phyloP scores from a whole-genome alignment of 139 green algal genomes.

The Chlamydomonas incerta region DNA sequence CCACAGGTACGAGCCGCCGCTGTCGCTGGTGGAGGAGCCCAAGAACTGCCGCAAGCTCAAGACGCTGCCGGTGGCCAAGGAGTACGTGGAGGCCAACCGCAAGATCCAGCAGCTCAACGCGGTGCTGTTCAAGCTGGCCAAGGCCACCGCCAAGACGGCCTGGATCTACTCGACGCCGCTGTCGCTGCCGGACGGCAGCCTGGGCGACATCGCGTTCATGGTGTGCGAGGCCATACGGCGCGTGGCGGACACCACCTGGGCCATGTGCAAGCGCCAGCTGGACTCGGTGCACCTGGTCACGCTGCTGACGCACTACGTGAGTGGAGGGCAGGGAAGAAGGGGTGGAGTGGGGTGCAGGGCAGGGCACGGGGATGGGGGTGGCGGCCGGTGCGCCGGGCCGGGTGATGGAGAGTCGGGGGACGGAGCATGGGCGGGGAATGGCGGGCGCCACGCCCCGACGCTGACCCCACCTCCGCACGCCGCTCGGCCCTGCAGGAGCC shows the following conservation, averaged over 20 bases:
- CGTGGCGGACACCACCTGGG: conserved; percentile 35
- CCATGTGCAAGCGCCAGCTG: conserved; percentile 36
- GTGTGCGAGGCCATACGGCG: conserved; percentile 37
- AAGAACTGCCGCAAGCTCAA: conserved; percentile 38
- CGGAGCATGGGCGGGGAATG: no score
- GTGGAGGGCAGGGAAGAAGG: neutral
- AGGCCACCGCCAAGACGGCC: conserved; percentile 34
- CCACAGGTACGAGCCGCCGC: conserved; percentile 30
- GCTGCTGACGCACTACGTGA: conserved; percentile 42
- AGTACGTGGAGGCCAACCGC: conserved; percentile 42
- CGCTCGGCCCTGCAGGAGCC: conserved; percentile 15
- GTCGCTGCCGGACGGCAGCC: conserved; percentile 14
- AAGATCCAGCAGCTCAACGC: conserved; percentile 34
- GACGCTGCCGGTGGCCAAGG: conserved; percentile 28
- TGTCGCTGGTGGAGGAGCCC: conserved; percentile 42
- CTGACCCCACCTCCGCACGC: neutral
- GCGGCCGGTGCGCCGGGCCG: no score
- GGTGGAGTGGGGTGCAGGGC: neutral
- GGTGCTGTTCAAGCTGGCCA: conserved; percentile 45
- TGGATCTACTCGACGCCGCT: conserved; percentile 45
- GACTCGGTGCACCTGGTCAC: conserved; percentile 41
- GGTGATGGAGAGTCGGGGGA: no score
- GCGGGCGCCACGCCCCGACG: no score
- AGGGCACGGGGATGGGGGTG: neutral
- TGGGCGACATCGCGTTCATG: conserved; percentile 34